A percentile compares a stretch with the other conserved stretches of the same genome.
Conservation (phyloP, 495 filamentous ascomycete genomes). For the Penicillium bovifimosum region DNA sequence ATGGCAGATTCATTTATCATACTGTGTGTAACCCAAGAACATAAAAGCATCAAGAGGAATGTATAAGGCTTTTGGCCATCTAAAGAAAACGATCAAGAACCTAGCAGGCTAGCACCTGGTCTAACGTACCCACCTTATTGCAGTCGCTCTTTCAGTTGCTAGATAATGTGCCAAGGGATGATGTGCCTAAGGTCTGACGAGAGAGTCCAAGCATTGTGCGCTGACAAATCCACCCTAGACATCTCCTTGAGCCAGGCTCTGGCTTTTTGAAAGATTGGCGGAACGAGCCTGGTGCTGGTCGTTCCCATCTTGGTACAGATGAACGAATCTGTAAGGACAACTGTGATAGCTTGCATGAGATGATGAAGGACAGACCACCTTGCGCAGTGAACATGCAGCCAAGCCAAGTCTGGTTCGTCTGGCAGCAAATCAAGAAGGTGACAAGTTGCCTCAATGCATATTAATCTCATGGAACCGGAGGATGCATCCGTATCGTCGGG, state of each 20-base stretch:
- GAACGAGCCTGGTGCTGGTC: too few species aligned
- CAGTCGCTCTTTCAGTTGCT: too few species aligned
- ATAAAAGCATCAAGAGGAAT: too few species aligned
- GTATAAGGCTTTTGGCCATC: too few species aligned
- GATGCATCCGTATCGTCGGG: slow-evolving; percentile 25
- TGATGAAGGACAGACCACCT: background rate
- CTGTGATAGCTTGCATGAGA: background rate
- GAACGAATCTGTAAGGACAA: background rate
- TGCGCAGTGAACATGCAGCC: background rate
- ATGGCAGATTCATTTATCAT: too few species aligned
- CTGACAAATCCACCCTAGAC: background rate
- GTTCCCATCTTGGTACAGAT: background rate
- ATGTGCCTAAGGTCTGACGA: background rate
- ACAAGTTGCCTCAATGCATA: background rate
- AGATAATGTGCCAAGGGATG: too few species aligned
- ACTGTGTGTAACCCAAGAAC: too few species aligned
- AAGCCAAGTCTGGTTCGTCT: slow-evolving; percentile 20
- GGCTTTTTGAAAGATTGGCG: background rate
- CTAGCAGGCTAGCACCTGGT: too few species aligned
- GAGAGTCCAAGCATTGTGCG: background rate
- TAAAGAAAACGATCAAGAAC: too few species aligned
- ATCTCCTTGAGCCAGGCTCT: background rate
- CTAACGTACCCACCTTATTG: too few species aligned
- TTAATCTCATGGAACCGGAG: background rate
- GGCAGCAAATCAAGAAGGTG: slow-evolving; percentile 2